Base-by-base conservation (phyloP, 305 asterid species). In the Lippia alba region DNA sequence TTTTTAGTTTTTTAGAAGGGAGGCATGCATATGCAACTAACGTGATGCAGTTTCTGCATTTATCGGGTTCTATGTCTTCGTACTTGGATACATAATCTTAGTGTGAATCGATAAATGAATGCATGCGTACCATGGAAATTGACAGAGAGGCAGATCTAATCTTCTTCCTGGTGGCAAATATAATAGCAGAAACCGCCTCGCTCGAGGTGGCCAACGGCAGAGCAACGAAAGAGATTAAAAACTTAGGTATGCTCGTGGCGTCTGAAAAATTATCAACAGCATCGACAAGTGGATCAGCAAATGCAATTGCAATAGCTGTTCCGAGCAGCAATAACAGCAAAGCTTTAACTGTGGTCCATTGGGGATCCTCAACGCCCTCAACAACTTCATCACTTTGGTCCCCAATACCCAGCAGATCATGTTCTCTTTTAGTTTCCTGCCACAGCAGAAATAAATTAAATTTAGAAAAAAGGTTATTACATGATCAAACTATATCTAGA, bases 261-360 rank as follows among this genome's bases (percentile, higher is more conserved):
- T 64, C 46, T 0, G 99, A 94, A 82, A 94, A 94, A 70, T 87
- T 89, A 71, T 90, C 83, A 17, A 94, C 98, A 10, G 94, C 90
- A 67, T 86, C 99, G 16, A 94, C 98, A 44, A 94, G 78, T 49
- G 99, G 99, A 78, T 94, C 97, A 0, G 99, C 99, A 81, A 90
- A 90, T 69, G 84, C 92, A 69, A 96, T 97, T 8, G 99, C 99
- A 44, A 94, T 90, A 56, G 59, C 63, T 15, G 97, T 77, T 56
- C 99, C 99, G 5, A 92, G 82, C 66, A 92, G 63, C 81, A 92
- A 73, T 14, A 90, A 60, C 34, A 94, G 79, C 6, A 66, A 88
- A 51, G 99, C 99, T 83, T 90, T 94, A 36, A 87, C 39, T 0
- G 85, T 32, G 61, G 60, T 86, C 62, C 74, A 67, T 76, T 67